Evolutionary conservation across 352 stramenopile genomes (phyloP), one percentile per base, ranked within the genome.

Genomic region (Pythium diclinum): DNA sequence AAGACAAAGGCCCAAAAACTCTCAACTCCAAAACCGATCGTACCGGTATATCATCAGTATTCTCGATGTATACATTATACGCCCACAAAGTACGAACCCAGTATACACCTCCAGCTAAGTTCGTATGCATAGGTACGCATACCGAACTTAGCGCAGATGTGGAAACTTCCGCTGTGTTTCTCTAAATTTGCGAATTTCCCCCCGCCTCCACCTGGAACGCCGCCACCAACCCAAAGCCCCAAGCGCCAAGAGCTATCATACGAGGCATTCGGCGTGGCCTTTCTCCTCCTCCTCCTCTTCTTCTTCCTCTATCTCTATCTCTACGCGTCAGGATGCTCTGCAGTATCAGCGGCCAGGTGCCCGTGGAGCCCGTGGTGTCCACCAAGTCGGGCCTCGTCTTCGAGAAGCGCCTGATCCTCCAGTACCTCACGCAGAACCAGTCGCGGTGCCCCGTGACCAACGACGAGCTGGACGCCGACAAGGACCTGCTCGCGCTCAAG

Each of bases 351-450:
- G 89, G 89, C 52, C 77, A 93, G 61, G 81, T 96, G 66, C 87
- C 87, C 19, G 48, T 77, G 34, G 81, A 95, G 74, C 89, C 89
- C 53, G 88, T 97, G 52, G 84, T 91, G 42, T 87, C 77, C 46
- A 65, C 81, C 72, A 95, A 93, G 70, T 92, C 84, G 8, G 87
- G 88, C 38, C 83, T 92, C 64, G 76, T 97, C 34, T 97, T 94
- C 68, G 89, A 97, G 74, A 92, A 94, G 72, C 72, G 82, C 19
- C 74, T 96, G 48, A 73, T 97, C 63, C 81, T 91, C 53, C 81
- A 94, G 72, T 92, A 92, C 66, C 66, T 90, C 36, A 77, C 71
- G 73, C 75, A 83, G 76, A 85, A 88, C 68, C 74, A 89, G 69
- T 74, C 72, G 59, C 75, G 77, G 51, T 95, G 86, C 60, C 88